phyloP scores from a whole-genome alignment of 2,329 filamentous ascomycete species.

The Verticillium longisporum region DNA sequence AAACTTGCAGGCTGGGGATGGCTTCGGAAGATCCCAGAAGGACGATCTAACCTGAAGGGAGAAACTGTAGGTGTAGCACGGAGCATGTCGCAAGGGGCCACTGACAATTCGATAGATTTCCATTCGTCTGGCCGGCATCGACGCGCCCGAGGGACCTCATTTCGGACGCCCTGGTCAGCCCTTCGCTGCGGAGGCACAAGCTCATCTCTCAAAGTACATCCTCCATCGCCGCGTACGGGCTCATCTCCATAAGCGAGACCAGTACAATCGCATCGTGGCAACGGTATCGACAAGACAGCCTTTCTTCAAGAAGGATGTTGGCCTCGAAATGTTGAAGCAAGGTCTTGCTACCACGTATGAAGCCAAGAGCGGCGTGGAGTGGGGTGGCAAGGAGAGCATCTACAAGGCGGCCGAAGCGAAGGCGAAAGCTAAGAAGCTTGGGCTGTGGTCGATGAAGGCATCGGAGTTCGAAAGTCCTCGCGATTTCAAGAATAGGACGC shows the following conservation, averaged over 20 bases:
- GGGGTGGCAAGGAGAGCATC: constrained; percentile 60
- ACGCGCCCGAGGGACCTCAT: constrained; percentile 88
- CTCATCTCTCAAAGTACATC: constrained; percentile 72
- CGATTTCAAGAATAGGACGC: constrained; percentile 67
- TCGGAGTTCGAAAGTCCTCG: constrained; percentile 73
- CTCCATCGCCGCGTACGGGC: constrained; percentile 68
- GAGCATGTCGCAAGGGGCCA: not conserved
- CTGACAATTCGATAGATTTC: constrained; percentile 54
- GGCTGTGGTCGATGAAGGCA: constrained; percentile 68
- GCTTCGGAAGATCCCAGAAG: constrained; percentile 67
- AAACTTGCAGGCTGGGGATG: constrained; percentile 86
- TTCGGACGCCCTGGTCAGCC: constrained; percentile 88
- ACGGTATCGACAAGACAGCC: constrained; percentile 70
- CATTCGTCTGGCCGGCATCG: constrained; percentile 82
- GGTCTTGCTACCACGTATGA: constrained; percentile 91
- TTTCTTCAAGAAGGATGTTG: constrained; percentile 67
- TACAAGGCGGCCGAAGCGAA: constrained; percentile 61
- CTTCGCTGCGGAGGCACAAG: constrained; percentile 70
- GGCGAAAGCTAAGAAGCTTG: constrained; percentile 58
- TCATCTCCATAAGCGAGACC: constrained; percentile 78
- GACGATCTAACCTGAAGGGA: constrained; percentile 62
- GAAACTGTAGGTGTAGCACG: constrained; percentile 57
- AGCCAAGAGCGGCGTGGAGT: constrained; percentile 83
- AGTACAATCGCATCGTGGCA: constrained; percentile 86
- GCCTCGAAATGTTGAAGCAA: constrained; percentile 77